A percentile compares a stretch with the other conserved stretches of the same genome.
Conservation (phyloP, 2,329 filamentous ascomycete genomes). For the Monilinia laxa region DNA sequence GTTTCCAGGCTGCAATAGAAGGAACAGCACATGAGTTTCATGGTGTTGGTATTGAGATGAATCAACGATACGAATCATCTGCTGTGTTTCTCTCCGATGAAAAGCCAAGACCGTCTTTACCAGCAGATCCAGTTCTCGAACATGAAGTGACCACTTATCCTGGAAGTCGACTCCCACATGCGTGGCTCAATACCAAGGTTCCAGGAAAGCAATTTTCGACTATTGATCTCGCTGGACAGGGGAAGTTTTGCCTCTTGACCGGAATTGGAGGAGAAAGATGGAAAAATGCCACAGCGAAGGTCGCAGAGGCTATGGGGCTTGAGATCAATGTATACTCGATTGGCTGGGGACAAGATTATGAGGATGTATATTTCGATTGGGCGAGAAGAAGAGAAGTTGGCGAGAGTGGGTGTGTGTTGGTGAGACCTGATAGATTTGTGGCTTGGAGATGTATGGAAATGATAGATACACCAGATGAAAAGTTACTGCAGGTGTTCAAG, state of each 20-base stretch:
- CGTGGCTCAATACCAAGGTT: slow-evolving; percentile 29
- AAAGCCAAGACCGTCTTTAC: slow-evolving; percentile 24
- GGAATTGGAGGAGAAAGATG: slow-evolving; percentile 28
- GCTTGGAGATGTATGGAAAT: slow-evolving; percentile 25
- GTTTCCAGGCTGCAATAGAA: slow-evolving; percentile 12
- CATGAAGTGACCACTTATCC: slow-evolving; percentile 33
- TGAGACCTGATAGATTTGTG: slow-evolving; percentile 30
- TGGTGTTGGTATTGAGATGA: slow-evolving; percentile 34
- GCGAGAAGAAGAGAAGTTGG: slow-evolving; percentile 15
- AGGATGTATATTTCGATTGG: slow-evolving; percentile 25
- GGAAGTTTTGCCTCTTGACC: slow-evolving; percentile 28
- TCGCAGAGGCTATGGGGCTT: slow-evolving; percentile 5
- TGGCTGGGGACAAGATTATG: slow-evolving; percentile 19
- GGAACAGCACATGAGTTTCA: slow-evolving; percentile 28
- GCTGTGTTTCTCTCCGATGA: slow-evolving; percentile 31
- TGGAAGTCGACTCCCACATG: slow-evolving; percentile 37
- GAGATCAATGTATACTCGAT: slow-evolving; percentile 11
- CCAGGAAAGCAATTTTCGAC: slow-evolving; percentile 30
- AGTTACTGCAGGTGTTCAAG: slow-evolving; percentile 4
- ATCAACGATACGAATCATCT: slow-evolving; percentile 32
- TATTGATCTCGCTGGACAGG: slow-evolving; percentile 29
- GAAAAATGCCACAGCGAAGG: slow-evolving; percentile 22
- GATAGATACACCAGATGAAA: slow-evolving; percentile 3
- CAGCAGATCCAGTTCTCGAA: slow-evolving; percentile 29
- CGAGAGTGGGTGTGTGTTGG: slow-evolving; percentile 27